phyloP scores from a whole-genome alignment of 148 eudicot genomes.

The Beta vulgaris region DNA sequence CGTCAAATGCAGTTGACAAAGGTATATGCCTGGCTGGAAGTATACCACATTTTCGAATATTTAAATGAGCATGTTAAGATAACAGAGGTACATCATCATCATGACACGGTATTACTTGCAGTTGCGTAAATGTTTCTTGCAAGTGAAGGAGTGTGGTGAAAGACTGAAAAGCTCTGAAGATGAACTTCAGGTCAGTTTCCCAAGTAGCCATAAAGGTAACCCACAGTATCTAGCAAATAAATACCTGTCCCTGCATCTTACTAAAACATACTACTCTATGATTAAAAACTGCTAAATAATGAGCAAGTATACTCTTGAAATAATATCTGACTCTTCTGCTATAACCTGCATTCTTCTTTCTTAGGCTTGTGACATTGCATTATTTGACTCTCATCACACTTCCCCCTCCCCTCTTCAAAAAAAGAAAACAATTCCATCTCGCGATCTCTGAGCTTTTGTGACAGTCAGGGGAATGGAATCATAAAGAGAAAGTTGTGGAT shows the following conservation, averaged over 20 bases:
- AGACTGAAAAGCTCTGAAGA: constrained; percentile 64
- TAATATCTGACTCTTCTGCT: neutral
- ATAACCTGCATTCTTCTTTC: neutral
- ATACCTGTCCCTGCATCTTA: neutral
- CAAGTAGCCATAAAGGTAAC: neutral
- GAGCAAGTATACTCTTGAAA: neutral
- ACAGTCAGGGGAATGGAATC: neutral
- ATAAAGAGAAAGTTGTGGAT: neutral
- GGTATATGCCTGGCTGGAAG: constrained; percentile 41
- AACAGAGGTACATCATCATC: neutral
- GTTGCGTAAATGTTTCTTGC: constrained; percentile 58
- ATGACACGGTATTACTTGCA: constrained; percentile 32
- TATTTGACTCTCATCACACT: neutral
- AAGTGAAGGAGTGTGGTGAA: constrained; percentile 58
- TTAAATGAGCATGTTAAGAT: constrained; percentile 1
- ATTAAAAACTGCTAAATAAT: no score
- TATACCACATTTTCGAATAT: neutral
- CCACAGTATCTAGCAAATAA: neutral
- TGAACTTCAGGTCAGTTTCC: constrained; percentile 68
- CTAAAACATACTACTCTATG: neutral
- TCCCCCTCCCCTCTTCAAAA: neutral
- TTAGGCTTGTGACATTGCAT: neutral
- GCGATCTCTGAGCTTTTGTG: neutral
- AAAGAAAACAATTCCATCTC: no score
- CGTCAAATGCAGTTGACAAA: constrained; percentile 54